Percentiles rank a stretch among this genome's conserved stretches.
Conservation (phyloP, 2,329 filamentous ascomycete genomes). For the Macrophomina pseudophaseolina region DNA sequence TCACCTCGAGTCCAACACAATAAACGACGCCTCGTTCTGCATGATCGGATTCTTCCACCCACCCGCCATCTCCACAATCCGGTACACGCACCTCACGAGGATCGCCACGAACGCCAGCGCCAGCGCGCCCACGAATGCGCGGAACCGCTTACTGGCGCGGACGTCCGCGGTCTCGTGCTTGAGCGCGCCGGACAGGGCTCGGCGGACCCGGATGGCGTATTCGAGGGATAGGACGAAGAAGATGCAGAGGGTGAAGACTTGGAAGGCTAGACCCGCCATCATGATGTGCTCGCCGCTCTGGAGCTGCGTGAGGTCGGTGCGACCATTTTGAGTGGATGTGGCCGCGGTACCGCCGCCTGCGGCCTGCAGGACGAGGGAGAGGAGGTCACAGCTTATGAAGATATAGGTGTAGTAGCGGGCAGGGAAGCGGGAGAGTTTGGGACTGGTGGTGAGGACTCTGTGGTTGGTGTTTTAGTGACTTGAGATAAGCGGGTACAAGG, state of each 20-base stretch:
- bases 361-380: constrained; percentile 63
- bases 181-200: not conserved
- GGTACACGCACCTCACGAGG: constrained; percentile 49
- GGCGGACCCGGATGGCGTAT: constrained; percentile 34
- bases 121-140: constrained; percentile 2
- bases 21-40: constrained; percentile 54
- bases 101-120: constrained; percentile 36
- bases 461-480: constrained; percentile 42
- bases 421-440: constrained; percentile 37
- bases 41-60: constrained; percentile 56
- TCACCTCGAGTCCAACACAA: constrained; percentile 19
- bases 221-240: constrained; percentile 51
- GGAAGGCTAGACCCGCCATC: constrained; percentile 62
- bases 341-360: constrained; percentile 64
- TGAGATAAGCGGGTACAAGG: not conserved
- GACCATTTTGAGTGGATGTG: constrained; percentile 30
- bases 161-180: not conserved
- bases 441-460: constrained; percentile 60
- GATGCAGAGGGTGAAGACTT: constrained; percentile 59
- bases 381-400: constrained; percentile 63
- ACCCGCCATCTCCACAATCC: constrained; percentile 21
- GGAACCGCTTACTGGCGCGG: not conserved
- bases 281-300: constrained; percentile 58
- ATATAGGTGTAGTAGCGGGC: constrained; percentile 59
- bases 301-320: constrained; percentile 45